phyloP scores from a whole-genome alignment of 805 yeast species.

The Candida verbasci region DNA sequence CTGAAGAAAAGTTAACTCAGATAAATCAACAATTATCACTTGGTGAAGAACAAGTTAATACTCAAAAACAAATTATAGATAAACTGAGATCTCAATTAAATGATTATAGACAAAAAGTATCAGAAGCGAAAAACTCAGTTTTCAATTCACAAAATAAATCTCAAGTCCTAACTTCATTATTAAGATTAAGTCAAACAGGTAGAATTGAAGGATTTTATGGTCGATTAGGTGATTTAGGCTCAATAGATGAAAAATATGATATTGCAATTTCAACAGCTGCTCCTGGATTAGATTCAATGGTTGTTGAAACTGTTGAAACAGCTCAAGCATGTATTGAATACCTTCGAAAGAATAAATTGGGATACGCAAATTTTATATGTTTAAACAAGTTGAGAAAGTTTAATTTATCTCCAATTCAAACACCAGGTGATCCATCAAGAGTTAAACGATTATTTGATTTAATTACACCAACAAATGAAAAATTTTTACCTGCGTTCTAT shows the following conservation, averaged over 20 bases:
- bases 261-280: slow-evolving; percentile 94
- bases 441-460: slow-evolving; percentile 84
- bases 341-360: slow-evolving; percentile 75
- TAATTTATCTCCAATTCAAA: slow-evolving; percentile 51
- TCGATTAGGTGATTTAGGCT: slow-evolving; percentile 87
- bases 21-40: slow-evolving; percentile 49
- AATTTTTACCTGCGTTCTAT: slow-evolving; percentile 83
- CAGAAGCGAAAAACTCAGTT: slow-evolving; percentile 61
- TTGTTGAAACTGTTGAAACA: slow-evolving; percentile 71
- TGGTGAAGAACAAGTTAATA: slow-evolving; percentile 54
- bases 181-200: slow-evolving; percentile 71
- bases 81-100: slow-evolving; percentile 51
- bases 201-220: slow-evolving; percentile 85
- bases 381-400: slow-evolving; percentile 67
- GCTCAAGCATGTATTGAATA: slow-evolving; percentile 69
- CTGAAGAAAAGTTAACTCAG: slow-evolving; percentile 46
- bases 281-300: slow-evolving; percentile 86
- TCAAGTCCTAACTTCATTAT: slow-evolving; percentile 65
- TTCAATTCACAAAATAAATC: slow-evolving; percentile 62
- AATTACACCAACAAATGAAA: slow-evolving; percentile 59
- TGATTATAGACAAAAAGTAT: slow-evolving; percentile 54
- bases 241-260: slow-evolving; percentile 83
- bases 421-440: slow-evolving; percentile 60
- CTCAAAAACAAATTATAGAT: slow-evolving; percentile 47
- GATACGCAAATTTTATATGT: slow-evolving; percentile 84